Conservation (phyloP, 805 yeast genomes). For the Pichia sporocuriosa region DNA sequence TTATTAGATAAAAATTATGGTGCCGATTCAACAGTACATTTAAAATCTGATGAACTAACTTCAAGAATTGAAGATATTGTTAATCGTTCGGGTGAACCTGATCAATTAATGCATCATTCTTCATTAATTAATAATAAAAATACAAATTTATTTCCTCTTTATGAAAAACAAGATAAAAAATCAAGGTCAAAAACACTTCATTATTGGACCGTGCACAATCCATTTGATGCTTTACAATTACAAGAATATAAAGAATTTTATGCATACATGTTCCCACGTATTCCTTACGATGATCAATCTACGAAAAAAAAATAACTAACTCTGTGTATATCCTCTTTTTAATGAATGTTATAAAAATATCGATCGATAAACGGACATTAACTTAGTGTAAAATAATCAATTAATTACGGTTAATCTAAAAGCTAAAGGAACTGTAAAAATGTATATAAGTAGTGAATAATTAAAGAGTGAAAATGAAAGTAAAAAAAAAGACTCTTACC, state of each 20-base stretch:
- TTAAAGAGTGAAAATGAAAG: not conserved
- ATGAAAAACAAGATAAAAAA: not conserved
- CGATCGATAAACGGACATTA: no score
- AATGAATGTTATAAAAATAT: no score
- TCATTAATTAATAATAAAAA: not conserved
- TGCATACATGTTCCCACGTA: conserved; percentile 12
- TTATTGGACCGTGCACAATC: conserved; percentile 14
- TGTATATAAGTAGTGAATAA: not conserved
- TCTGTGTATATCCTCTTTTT: not conserved
- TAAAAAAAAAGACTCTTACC: no score
- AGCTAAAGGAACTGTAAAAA: no score
- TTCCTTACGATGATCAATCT: not conserved
- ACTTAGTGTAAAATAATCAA: no score
- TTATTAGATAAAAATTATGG: conserved; percentile 6
- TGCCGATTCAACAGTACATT: not conserved
- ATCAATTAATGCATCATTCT: conserved; percentile 1
- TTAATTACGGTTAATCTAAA: no score
- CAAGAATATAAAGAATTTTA: conserved; percentile 14
- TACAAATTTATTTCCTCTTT: conserved; percentile 1
- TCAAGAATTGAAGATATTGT: conserved; percentile 12
- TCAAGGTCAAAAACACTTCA: conserved; percentile 6
- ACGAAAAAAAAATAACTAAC: not conserved
- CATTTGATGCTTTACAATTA: conserved; percentile 15
- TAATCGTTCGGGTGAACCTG: not conserved
- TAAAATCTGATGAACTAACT: conserved; percentile 7